Evolutionary conservation across 495 filamentous ascomycete species (phyloP).

Genomic region (Xylaria castorea): DNA sequence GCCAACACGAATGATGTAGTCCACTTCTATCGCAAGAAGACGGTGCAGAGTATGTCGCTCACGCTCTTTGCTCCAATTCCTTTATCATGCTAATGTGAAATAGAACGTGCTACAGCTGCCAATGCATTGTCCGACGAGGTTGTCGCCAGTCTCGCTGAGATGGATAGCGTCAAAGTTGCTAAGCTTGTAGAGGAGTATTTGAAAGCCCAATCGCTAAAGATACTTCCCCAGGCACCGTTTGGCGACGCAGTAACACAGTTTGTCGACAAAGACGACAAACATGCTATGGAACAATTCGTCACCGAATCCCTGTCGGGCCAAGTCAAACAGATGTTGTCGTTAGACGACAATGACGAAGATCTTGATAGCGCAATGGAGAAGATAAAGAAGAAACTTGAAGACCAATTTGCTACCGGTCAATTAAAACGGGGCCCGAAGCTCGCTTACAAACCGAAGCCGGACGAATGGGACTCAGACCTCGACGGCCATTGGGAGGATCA

Average conservation of each 20-base stretch:
- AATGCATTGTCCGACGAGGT: conserved; percentile 64
- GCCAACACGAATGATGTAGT: conserved; percentile 95
- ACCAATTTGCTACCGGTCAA: conserved; percentile 71
- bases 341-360: conserved; percentile 71
- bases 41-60: conserved; percentile 44
- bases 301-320: conserved; percentile 78
- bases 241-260: conserved; percentile 93
- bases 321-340: conserved; percentile 74
- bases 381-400: conserved; percentile 72
- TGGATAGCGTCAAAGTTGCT: conserved; percentile 85
- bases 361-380: conserved; percentile 74
- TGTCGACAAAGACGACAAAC: conserved; percentile 93
- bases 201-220: conserved; percentile 77
- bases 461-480: conserved; percentile 83
- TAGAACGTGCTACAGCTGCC: conserved; percentile 44
- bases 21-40: conserved; percentile 89
- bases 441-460: conserved; percentile 75
- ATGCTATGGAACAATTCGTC: conserved; percentile 90
- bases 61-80: neutral
- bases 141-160: conserved; percentile 62
- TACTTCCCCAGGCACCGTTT: conserved; percentile 88
- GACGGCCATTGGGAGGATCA: conserved; percentile 87
- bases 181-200: conserved; percentile 87
- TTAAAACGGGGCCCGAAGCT: conserved; percentile 61
- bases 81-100: conserved; percentile 31